Evolutionary conservation across 225 moss, liverwort and hornwort species (phyloP).

Genomic region (Climacium dendroides): DNA sequence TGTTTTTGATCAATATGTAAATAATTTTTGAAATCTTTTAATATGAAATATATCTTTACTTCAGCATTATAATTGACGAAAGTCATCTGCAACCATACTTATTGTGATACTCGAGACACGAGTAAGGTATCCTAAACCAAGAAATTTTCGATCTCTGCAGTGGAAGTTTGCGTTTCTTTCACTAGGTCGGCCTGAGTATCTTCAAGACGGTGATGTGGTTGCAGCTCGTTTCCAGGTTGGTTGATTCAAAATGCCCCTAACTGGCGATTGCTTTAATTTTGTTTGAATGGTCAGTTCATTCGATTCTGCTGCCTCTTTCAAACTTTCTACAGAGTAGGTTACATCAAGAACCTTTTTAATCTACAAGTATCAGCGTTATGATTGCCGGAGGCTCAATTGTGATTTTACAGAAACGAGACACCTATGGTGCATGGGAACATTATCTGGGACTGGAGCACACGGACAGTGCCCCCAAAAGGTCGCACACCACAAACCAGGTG

Average conservation of each 20-base stretch:
- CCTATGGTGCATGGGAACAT: conserved; percentile 99
- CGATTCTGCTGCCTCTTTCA: neutral
- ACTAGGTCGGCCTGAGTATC: conserved; percentile 87
- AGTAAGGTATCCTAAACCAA: neutral
- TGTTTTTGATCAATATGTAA: too few relatives aligned
- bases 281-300: neutral
- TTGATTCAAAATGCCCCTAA: neutral
- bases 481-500: conserved; percentile 88
- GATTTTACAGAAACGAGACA: conserved; percentile 73
- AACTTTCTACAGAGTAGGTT: neutral
- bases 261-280: neutral
- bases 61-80: neutral
- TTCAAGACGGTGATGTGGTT: conserved; percentile 87
- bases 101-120: neutral
- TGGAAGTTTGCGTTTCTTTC: conserved; percentile 99
- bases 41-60: too few relatives aligned
- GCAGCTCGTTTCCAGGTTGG: conserved; percentile 92
- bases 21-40: too few relatives aligned
- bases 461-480: conserved; percentile 91
- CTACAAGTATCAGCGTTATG: neutral
- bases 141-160: conserved; percentile 25
- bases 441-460: conserved; percentile 94
- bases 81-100: neutral
- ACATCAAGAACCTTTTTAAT: neutral
- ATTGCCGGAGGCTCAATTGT: neutral